Percentiles rank a stretch among this genome's conserved stretches.
Conservation (phyloP, 345 rosid genomes). For the Lepidium aucheri region DNA sequence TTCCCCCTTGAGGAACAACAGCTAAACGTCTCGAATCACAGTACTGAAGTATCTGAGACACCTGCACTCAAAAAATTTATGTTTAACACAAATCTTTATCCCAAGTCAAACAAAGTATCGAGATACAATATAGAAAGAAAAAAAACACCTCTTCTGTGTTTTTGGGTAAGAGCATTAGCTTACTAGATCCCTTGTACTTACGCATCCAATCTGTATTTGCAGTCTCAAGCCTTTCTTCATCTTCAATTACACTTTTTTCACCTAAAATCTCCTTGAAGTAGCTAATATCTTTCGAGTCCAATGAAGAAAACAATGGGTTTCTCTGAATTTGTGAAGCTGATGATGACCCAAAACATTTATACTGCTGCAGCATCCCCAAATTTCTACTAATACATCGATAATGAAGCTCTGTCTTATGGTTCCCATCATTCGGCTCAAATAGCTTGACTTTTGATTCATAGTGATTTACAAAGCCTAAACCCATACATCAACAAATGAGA, state of each 20-base stretch:
- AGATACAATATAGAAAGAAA: background rate
- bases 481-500: conserved; percentile 10
- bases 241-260: conserved; percentile 63
- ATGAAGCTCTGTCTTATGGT: background rate
- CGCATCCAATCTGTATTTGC: conserved; percentile 95
- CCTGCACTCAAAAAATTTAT: conserved; percentile 36
- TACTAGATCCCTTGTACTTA: conserved; percentile 76
- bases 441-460: conserved; percentile 10
- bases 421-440: background rate
- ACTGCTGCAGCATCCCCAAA: conserved; percentile 22
- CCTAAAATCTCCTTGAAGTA: conserved; percentile 61
- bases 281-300: conserved; percentile 58
- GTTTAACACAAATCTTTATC: background rate
- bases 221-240: conserved; percentile 59
- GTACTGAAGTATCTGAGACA: conserved; percentile 64
- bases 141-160: conserved; percentile 58
- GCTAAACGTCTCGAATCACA: conserved; percentile 79
- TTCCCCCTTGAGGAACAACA: conserved; percentile 98
- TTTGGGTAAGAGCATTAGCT: conserved; percentile 70
- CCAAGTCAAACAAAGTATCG: background rate
- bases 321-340: conserved; percentile 36
- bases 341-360: conserved; percentile 43
- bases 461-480: conserved; percentile 14
- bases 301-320: conserved; percentile 53
- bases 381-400: conserved; percentile 8